These are phyloP conservation scores for Prinsepia uniflora DNA, from an alignment of 306 rosid species.

Conservation along the genomic window DNA sequence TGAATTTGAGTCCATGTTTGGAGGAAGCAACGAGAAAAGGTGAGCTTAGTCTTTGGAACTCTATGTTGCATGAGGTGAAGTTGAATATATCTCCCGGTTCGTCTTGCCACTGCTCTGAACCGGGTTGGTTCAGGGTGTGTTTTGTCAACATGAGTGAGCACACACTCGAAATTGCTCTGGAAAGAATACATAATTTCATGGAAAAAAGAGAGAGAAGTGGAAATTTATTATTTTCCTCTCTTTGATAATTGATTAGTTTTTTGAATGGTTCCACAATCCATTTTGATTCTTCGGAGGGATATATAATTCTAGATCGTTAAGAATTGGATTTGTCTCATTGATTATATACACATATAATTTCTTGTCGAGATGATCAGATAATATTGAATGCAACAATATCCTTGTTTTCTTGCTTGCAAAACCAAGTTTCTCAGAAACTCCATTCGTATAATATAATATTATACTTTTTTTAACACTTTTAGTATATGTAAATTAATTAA, in stretches of 20 bases:
- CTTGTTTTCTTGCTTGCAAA: slow-evolving; percentile 65
- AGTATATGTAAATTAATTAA: too few relatives aligned
- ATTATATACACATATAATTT: slow-evolving; percentile 10
- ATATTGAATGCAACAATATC: slow-evolving; percentile 17
- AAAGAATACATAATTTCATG: slow-evolving; percentile 60
- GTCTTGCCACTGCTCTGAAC: slow-evolving; percentile 84
- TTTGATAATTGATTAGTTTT: slow-evolving; percentile 1
- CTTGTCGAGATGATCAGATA: background rate
- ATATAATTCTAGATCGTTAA: slow-evolving; percentile 14
- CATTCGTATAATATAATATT: background rate
- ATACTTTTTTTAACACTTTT: too few relatives aligned
- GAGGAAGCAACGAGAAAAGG: slow-evolving; percentile 52
- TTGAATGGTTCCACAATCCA: slow-evolving; percentile 55
- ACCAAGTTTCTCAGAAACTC: slow-evolving; percentile 45
- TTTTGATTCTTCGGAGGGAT: slow-evolving; percentile 37
- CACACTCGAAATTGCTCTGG: slow-evolving; percentile 62
- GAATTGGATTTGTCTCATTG: slow-evolving; percentile 2
- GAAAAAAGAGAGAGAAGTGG: slow-evolving; percentile 20
- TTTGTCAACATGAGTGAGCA: slow-evolving; percentile 83
- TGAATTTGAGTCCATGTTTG: slow-evolving; percentile 69
- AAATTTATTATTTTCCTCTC: background rate
- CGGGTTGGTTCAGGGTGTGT: slow-evolving; percentile 97
- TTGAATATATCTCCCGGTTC: slow-evolving; percentile 87
- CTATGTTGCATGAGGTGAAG: slow-evolving; percentile 50
- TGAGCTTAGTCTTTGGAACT: slow-evolving; percentile 65